Base-by-base conservation (phyloP, 768 basidiomycete genomes). In the Paxillus involutus region DNA sequence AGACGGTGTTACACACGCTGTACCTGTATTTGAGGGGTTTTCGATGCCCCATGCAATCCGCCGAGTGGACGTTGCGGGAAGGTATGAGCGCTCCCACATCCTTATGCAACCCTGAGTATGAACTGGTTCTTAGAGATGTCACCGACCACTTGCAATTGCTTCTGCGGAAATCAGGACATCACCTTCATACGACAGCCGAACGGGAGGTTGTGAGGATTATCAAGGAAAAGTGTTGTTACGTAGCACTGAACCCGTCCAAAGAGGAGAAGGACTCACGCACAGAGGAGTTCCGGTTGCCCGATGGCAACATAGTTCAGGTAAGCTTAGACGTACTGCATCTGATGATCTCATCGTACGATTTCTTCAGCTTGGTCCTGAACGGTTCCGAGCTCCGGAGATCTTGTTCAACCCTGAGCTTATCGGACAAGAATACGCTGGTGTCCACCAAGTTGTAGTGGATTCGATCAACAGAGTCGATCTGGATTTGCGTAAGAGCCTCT, bases 1-100 rank as follows among this genome's bases (percentile, higher is more conserved):
- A 11, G 97, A 99, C 67, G 97, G 97, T 26, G 97, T 99, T 8
- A 98, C 97, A 21, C 97, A 99, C 58, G 93, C 97, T 13, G 97
- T 99, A 3, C 97, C 97, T 4, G 95, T 99, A 16, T 99, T 95
- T 64, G 97, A 99, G 66, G 97, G 97, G 1, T 98, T 98, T 77
- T 95, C 94, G 6, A 98, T 98, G 93, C 94, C 95, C 41, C 95
- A 98, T 69, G 96, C 97, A 39, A 95, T 98, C 60, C 85, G 94
- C 40, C 81, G 97, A 62, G 90, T 99, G 43, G 97, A 99, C 68
- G 85, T 99, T 14, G 97, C 97, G 36, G 97, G 97, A 70, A 82
- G 95, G 93, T 91, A 67, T 59, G 78, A 53, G 32, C 19, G 10
- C 16, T 30, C 51, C 29, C 6, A 52, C 39, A 52, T 32, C 26